These are phyloP conservation scores for Anacardium occidentale DNA, from an alignment of 345 rosid species.

Conservation along the genomic window DNA sequence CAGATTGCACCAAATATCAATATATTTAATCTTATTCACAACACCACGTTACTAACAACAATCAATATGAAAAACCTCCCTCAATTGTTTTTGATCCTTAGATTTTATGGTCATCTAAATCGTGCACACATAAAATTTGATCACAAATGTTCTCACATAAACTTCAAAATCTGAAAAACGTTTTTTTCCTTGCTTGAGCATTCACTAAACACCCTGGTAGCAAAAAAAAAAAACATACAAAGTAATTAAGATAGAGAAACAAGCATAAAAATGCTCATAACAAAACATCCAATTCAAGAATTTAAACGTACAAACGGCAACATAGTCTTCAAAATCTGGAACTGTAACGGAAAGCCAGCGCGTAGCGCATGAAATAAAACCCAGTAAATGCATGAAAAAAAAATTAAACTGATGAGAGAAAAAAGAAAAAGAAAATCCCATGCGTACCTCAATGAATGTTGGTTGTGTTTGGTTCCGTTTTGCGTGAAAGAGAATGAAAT, in stretches of 20 bases:
- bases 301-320: slow-evolving; percentile 14
- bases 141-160: slow-evolving; percentile 12
- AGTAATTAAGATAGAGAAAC: slow-evolving; percentile 5
- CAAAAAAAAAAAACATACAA: slow-evolving; percentile 8
- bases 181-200: slow-evolving; percentile 7
- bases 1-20: slow-evolving; percentile 13
- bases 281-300: slow-evolving; percentile 18
- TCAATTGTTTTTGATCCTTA: slow-evolving; percentile 17
- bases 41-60: slow-evolving; percentile 11
- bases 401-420: neutral
- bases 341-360: slow-evolving; percentile 14
- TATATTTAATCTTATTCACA: slow-evolving; percentile 1
- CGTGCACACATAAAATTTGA: slow-evolving; percentile 11
- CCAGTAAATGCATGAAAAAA: slow-evolving; percentile 12
- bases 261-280: slow-evolving; percentile 9
- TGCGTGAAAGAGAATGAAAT: slow-evolving; percentile 10
- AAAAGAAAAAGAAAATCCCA: neutral
- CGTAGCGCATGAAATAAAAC: neutral
- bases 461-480: neutral
- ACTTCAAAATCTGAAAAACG: slow-evolving; percentile 16
- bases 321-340: slow-evolving; percentile 11
- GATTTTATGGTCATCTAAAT: slow-evolving; percentile 16
- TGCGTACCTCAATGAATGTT: slow-evolving; percentile 8
- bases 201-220: slow-evolving; percentile 14
- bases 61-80: slow-evolving; percentile 8